Conservation (phyloP, 768 basidiomycete species). For the Mycena chlorophos region DNA sequence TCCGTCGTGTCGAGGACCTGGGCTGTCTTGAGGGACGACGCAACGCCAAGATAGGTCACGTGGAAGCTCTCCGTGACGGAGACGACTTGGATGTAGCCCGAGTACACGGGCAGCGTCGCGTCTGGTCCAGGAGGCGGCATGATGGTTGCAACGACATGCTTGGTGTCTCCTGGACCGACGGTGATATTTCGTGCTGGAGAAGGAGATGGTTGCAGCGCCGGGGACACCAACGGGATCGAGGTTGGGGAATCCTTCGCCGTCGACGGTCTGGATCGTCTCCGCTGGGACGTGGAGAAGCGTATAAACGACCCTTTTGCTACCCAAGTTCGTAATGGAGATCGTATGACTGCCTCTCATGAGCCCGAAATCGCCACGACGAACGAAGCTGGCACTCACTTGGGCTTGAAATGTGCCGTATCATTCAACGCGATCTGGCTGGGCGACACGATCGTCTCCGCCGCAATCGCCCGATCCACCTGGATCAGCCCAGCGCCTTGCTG, state of each 20-base stretch:
- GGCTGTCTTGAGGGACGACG: conserved; percentile 33
- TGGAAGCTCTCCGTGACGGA: conserved; percentile 39
- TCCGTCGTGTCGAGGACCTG: conserved; percentile 40
- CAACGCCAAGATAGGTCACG: conserved; percentile 51
- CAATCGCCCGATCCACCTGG: conserved; percentile 44
- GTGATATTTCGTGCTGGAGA: conserved; percentile 37
- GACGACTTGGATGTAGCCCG: conserved; percentile 54
- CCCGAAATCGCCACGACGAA: background rate
- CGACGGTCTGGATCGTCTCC: conserved; percentile 34
- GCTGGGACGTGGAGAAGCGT: conserved; percentile 39
- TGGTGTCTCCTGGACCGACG: conserved; percentile 32
- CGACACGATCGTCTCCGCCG: conserved; percentile 36
- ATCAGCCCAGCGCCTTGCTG: conserved; percentile 42
- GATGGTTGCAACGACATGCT: conserved; percentile 36
- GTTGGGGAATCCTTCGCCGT: conserved; percentile 28
- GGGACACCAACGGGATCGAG: conserved; percentile 36
- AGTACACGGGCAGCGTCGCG: conserved; percentile 55
- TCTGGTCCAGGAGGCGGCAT: conserved; percentile 38
- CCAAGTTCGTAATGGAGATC: conserved; percentile 41
- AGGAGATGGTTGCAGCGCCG: conserved; percentile 38
- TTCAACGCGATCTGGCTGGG: conserved; percentile 47
- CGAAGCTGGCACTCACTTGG: conserved; percentile 8
- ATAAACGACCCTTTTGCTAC: conserved; percentile 31
- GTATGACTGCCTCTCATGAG: conserved; percentile 28
- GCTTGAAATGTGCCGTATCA: conserved; percentile 44